phyloP scores from a whole-genome alignment of 192 early-diverging fungal species.

The Linnemannia hyalina region DNA sequence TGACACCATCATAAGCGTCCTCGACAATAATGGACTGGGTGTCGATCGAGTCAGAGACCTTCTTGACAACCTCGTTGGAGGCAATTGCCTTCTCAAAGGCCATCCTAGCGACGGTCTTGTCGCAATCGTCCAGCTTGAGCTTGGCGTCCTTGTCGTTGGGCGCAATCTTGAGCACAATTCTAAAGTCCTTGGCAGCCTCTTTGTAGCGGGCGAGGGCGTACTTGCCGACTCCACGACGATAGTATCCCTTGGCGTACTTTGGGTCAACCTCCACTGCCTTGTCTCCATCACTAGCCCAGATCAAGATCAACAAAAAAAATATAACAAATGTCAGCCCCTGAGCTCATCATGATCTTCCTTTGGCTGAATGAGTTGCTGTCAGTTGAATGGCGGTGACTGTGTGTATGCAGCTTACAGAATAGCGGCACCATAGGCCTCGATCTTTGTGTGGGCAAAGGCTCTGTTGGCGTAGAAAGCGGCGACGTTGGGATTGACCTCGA shows the following conservation, averaged over 20 bases:
- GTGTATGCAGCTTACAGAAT: constrained; percentile 57
- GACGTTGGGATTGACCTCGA: constrained; percentile 84
- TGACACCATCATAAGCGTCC: constrained; percentile 88
- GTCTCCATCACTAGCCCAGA: constrained; percentile 76
- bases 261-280: constrained; percentile 87
- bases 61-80: constrained; percentile 73
- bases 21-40: constrained; percentile 68
- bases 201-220: constrained; percentile 90
- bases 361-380: background rate
- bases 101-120: constrained; percentile 88
- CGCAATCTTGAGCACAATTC: constrained; percentile 75
- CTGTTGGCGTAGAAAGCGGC: constrained; percentile 94
- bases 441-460: constrained; percentile 86
- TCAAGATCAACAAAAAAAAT: background rate
- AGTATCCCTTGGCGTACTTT: constrained; percentile 92
- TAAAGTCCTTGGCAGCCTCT: constrained; percentile 83
- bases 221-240: constrained; percentile 90
- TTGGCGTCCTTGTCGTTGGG: constrained; percentile 87
- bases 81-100: constrained; percentile 96
- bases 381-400: background rate
- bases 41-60: constrained; percentile 64
- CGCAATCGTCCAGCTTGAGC: constrained; percentile 86
- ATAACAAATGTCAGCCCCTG: background rate
- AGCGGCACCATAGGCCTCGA: constrained; percentile 90
- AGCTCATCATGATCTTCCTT: background rate